A percentile compares a stretch with the other conserved stretches of the same genome.
Conservation (phyloP, 1,284 basidiomycete species). For the Rhodofomes roseus region DNA sequence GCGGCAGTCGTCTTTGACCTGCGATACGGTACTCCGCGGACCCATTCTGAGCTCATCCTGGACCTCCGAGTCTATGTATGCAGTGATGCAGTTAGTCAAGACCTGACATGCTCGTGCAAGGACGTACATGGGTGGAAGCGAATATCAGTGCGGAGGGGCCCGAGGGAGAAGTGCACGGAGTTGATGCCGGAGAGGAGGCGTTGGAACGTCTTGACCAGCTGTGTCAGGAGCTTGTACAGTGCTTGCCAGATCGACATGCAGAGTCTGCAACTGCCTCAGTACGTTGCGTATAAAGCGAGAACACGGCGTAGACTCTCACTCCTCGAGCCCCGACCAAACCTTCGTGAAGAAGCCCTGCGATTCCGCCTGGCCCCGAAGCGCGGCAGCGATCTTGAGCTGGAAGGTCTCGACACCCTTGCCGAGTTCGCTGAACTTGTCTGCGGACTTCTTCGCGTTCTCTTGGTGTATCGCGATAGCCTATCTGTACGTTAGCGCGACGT, state of each 20-base stretch:
- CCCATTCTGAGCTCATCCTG: background rate
- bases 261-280: background rate
- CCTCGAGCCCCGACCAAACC: background rate
- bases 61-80: background rate
- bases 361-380: background rate
- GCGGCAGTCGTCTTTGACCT: background rate
- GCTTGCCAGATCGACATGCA: conserved; percentile 25
- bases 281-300: too few relatives aligned
- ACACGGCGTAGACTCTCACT: background rate
- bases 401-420: background rate
- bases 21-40: background rate
- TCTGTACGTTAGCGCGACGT: too few relatives aligned
- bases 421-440: background rate
- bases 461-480: too few relatives aligned
- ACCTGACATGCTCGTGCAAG: background rate
- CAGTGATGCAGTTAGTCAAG: background rate
- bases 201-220: conserved; percentile 24
- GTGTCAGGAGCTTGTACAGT: conserved; percentile 15
- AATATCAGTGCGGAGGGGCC: conserved; percentile 7
- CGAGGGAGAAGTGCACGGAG: conserved; percentile 26
- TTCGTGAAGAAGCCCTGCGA: background rate
- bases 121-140: background rate
- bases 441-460: background rate
- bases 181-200: conserved; percentile 23
- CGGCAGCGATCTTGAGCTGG: background rate